Conservation (phyloP, 306 rosid species). For the Cucurbita maxima region DNA sequence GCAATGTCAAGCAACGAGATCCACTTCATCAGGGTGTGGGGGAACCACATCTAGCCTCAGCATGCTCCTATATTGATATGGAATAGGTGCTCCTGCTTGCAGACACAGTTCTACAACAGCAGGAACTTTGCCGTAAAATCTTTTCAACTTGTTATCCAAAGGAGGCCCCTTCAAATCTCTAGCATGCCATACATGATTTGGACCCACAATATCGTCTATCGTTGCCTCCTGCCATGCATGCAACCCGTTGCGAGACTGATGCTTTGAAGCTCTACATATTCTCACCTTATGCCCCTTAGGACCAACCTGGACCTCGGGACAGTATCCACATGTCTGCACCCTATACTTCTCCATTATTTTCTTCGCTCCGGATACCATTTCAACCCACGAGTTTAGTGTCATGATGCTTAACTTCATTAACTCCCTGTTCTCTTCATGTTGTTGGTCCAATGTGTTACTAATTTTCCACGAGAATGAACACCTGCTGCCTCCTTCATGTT, state of each 20-base stretch:
- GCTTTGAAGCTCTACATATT: slow-evolving; percentile 76
- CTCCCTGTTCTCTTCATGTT: slow-evolving; percentile 13
- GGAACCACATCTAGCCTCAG: slow-evolving; percentile 84
- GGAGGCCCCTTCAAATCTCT: slow-evolving; percentile 40
- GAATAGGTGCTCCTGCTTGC: slow-evolving; percentile 63
- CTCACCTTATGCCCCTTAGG: slow-evolving; percentile 87
- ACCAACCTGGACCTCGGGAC: slow-evolving; percentile 77
- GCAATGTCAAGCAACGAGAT: slow-evolving; percentile 32
- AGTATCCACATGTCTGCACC: slow-evolving; percentile 69
- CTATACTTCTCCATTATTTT: slow-evolving; percentile 58
- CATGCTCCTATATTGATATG: slow-evolving; percentile 54
- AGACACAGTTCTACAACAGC: slow-evolving; percentile 82
- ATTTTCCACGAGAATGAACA: slow-evolving; percentile 12
- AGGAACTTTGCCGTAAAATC: slow-evolving; percentile 83
- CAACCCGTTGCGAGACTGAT: slow-evolving; percentile 73
- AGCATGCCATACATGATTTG: slow-evolving; percentile 79
- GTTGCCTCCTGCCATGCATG: slow-evolving; percentile 93
- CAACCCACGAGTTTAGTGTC: slow-evolving; percentile 57
- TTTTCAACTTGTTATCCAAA: slow-evolving; percentile 57
- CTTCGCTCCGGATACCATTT: slow-evolving; percentile 54
- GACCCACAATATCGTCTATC: slow-evolving; percentile 48
- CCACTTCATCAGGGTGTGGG: slow-evolving; percentile 36
- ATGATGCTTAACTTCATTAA: slow-evolving; percentile 25
- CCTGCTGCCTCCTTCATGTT: slow-evolving; percentile 13
- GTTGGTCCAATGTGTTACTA: slow-evolving; percentile 14